A percentile compares a stretch with the other conserved stretches of the same genome.
These are phyloP conservation scores for Coemansia sp. DNA, from an alignment of 192 early-diverging fungal genomes.

Conservation along the genomic window DNA sequence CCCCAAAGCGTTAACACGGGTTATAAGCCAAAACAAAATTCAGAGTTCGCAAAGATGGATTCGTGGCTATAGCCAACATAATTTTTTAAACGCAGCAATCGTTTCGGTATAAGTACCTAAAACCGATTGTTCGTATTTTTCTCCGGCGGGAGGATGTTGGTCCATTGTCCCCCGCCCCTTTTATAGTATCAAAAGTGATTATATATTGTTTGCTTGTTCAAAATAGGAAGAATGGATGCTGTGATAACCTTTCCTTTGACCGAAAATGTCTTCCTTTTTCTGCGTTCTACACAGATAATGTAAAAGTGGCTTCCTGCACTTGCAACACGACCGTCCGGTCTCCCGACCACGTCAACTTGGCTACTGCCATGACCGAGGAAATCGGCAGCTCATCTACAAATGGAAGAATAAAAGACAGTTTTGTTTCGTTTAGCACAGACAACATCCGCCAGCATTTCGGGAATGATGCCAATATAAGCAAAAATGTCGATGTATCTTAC, in stretches of 20 bases:
- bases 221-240: not conserved
- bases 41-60: no score
- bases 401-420: not conserved
- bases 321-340: conserved; percentile 40
- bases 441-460: no score
- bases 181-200: no score
- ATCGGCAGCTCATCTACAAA: conserved; percentile 21
- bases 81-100: no score
- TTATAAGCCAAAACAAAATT: no score
- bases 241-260: no score
- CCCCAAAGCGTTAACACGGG: no score
- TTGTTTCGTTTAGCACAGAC: not conserved
- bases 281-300: conserved; percentile 27
- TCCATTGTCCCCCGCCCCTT: no score
- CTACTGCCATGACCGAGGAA: conserved; percentile 17
- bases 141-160: no score
- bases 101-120: no score
- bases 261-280: not conserved
- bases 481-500: conserved; percentile 10
- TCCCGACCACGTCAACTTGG: conserved; percentile 41
- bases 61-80: no score
- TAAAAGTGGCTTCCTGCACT: conserved; percentile 46
- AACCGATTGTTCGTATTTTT: no score
- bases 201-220: not conserved
- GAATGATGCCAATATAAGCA: not conserved